These are phyloP conservation scores for Peronospora farinosa DNA, from an alignment of 352 stramenopile species.

Conservation along the genomic window DNA sequence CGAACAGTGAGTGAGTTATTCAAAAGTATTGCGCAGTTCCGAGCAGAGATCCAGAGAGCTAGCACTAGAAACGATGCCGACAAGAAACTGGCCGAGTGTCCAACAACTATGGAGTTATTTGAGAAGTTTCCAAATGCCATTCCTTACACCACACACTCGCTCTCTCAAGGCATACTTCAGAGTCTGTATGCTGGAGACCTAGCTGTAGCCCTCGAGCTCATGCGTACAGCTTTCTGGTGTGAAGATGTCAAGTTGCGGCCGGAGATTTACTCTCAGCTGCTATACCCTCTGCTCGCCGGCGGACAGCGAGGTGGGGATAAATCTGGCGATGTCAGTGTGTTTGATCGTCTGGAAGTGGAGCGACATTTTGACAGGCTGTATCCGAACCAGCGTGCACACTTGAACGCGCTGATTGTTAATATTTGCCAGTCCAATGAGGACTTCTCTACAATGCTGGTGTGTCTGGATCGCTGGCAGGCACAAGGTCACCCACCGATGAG, in stretches of 20 bases:
- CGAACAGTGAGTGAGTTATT: conserved; percentile 43
- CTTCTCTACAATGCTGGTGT: conserved; percentile 49
- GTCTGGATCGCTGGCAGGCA: conserved; percentile 54
- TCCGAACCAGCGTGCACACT: conserved; percentile 23
- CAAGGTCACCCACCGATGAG: conserved; percentile 38
- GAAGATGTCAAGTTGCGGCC: conserved; percentile 39
- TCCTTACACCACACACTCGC: conserved; percentile 41
- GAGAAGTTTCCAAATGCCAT: conserved; percentile 52
- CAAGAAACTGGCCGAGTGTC: conserved; percentile 35
- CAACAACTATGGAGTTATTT: conserved; percentile 52
- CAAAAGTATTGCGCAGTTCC: conserved; percentile 48
- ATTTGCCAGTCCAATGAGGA: conserved; percentile 62
- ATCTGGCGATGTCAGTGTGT: conserved; percentile 30
- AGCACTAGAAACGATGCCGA: conserved; percentile 10
- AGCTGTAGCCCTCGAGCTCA: conserved; percentile 34
- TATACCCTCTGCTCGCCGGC: conserved; percentile 53
- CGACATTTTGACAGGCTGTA: conserved; percentile 55
- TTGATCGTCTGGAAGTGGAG: conserved; percentile 48
- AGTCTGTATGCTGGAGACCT: conserved; percentile 47
- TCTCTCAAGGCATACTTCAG: conserved; percentile 42
- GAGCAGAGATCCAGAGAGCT: conserved; percentile 12
- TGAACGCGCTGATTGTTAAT: conserved; percentile 63
- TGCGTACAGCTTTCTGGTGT: conserved; percentile 38
- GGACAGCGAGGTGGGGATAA: conserved; percentile 21
- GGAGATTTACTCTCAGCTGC: conserved; percentile 58